Evolutionary conservation across 257 asterid genomes (phyloP).

Genomic region (Primulina huaijiensis): DNA sequence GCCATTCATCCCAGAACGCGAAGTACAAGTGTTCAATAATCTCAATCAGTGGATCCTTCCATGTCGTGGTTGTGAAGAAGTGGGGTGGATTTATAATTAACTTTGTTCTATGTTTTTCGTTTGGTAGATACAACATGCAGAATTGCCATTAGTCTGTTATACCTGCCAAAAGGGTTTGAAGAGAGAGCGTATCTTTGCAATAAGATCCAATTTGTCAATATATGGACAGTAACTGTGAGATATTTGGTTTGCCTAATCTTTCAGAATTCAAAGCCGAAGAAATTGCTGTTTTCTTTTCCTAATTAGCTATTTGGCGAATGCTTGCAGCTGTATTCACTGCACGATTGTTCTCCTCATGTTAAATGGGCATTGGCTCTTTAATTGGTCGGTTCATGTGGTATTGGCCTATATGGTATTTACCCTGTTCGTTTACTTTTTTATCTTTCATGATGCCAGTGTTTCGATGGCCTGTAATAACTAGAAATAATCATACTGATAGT

Average conservation of each 20-base stretch:
- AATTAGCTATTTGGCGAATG: neutral
- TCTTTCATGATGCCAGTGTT: no score
- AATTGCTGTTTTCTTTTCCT: neutral
- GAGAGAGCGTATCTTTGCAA: neutral
- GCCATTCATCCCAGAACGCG: constrained; percentile 2
- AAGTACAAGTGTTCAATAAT: neutral
- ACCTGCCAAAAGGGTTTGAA: neutral
- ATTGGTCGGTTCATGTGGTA: no score
- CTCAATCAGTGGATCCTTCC: constrained; percentile 5
- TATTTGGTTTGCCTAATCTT: neutral
- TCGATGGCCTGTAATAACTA: neutral
- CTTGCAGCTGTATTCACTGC: neutral
- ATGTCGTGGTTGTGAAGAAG: neutral
- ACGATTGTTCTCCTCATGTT: no score
- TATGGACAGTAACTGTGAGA: neutral
- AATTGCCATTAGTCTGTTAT: no score
- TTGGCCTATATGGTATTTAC: neutral
- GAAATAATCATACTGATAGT: neutral
- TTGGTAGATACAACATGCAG: neutral
- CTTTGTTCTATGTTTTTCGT: neutral
- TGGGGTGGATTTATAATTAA: neutral
- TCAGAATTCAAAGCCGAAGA: neutral
- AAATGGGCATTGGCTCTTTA: no score
- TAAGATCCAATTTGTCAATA: neutral
- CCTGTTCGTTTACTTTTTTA: neutral